Percentiles rank a stretch among this genome's conserved stretches.
These are phyloP conservation scores for Candida piceae DNA, from an alignment of 805 yeast genomes.

Conservation along the genomic window DNA sequence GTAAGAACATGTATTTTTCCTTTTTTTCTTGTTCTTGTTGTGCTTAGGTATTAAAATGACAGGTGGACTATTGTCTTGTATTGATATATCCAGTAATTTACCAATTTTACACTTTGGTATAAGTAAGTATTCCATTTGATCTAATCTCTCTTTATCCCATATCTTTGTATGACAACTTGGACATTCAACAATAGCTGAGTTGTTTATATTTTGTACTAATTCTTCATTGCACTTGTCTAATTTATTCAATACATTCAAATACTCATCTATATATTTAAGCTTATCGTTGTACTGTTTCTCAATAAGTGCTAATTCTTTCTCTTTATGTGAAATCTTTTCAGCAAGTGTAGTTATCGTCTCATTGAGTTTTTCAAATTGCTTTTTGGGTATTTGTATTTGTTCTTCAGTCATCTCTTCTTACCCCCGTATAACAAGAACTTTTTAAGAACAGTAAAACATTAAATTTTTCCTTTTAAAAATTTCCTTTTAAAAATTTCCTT, in stretches of 20 bases:
- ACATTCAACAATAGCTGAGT: conserved; percentile 3
- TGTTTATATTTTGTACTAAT: neutral
- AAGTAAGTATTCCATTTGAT: conserved; percentile 15
- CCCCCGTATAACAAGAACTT: too few relatives aligned
- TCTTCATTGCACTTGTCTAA: neutral
- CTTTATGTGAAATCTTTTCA: conserved; percentile 31
- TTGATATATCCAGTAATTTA: neutral
- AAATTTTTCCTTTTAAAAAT: too few relatives aligned
- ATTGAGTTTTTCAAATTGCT: neutral
- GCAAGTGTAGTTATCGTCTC: conserved; percentile 30
- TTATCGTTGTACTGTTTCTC: conserved; percentile 19
- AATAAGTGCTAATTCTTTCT: conserved; percentile 33
- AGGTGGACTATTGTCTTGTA: too few relatives aligned
- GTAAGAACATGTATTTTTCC: conserved; percentile 30
- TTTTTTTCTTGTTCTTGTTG: conserved; percentile 11
- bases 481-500: too few relatives aligned
- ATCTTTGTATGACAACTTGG: conserved; percentile 10
- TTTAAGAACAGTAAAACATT: too few relatives aligned
- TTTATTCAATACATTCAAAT: conserved; percentile 6
- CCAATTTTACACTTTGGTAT: conserved; percentile 20
- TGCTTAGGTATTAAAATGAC: too few relatives aligned
- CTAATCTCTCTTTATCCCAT: conserved; percentile 6
- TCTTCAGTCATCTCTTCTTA: too few relatives aligned
- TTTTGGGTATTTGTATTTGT: neutral
- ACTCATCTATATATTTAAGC: conserved; percentile 17